Percentiles rank a stretch among this genome's conserved stretches.
phyloP scores from a whole-genome alignment of 306 rosid genomes.

The Canavalia gladiata region DNA sequence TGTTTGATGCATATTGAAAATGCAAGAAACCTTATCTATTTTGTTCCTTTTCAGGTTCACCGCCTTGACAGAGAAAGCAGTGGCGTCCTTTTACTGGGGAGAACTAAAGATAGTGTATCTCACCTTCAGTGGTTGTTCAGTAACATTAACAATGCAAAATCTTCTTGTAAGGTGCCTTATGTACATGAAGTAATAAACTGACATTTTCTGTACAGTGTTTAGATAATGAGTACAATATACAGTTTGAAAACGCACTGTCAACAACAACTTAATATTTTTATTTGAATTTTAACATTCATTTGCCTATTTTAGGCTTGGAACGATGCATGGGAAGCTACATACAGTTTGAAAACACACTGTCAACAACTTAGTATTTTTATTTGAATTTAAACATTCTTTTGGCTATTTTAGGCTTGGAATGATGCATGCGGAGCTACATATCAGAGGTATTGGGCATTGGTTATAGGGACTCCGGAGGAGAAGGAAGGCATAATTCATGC shows the following conservation, averaged over 20 bases:
- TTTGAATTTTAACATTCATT: conserved; percentile 31
- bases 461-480: conserved; percentile 87
- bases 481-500: conserved; percentile 85
- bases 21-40: background rate
- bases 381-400: conserved; percentile 22
- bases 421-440: conserved; percentile 77
- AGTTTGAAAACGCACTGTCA: background rate
- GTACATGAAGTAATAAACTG: conserved; percentile 16
- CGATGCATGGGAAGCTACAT: conserved; percentile 76
- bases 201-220: conserved; percentile 5
- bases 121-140: conserved; percentile 82
- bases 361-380: background rate
- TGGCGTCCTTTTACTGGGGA: conserved; percentile 82
- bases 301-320: conserved; percentile 72
- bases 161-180: conserved; percentile 70
- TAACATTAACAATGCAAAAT: conserved; percentile 61
- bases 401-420: conserved; percentile 72
- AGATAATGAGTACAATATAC: conserved; percentile 14
- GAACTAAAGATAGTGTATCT: conserved; percentile 80
- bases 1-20: conserved; percentile 29
- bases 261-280: conserved; percentile 7
- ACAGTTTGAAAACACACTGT: background rate
- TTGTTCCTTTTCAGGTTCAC: conserved; percentile 71
- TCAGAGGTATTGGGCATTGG: conserved; percentile 93
- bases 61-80: conserved; percentile 96